Base-by-base conservation (phyloP, 1,284 basidiomycete genomes). In the Irpex lacteus region DNA sequence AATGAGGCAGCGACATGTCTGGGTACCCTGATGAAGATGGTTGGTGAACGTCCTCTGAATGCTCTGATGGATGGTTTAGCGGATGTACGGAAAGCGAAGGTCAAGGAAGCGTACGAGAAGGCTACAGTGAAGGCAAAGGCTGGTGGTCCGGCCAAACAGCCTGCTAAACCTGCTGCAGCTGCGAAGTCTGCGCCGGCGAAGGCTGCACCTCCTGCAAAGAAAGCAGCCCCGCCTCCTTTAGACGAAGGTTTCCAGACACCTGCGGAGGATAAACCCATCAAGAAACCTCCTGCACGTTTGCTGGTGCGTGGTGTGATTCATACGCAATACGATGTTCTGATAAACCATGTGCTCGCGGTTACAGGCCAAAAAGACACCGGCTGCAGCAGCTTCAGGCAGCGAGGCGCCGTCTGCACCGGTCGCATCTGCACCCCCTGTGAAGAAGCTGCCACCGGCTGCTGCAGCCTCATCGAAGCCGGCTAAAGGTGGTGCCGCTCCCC, bases 1-100 rank as follows among this genome's bases (percentile, higher is more conserved):
- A 92, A 92, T 65, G 93, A 96, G 63, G 94, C 96, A 15, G 96
- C 96, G 0, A 84, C 86, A 44, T 94, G 91, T 70, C 81, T 99
- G 37, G 98, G 97, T 7, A 92, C 90, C 0, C 79, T 99, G 69
- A 97, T 98, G 94, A 98, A 95, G 82, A 96, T 99, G 82, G 87
- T 99, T 11, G 98, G 98, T 26, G 97, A 99, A 75, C 83, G 98
- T 34, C 90, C 93, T 9, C 85, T 99, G 67, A 95, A 92, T 74
- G 92, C 93, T 0, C 83, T 94, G 40, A 86, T 98, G 80, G 97
- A 98, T 67, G 81, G 85, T 32, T 81, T 99, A 61, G 90, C 95
- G 38, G 96, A 98, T 71, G 83, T 98, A 47, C 85, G 96, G 68
- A 97, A 96, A 77, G 85, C 81, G 4, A 99, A 99, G 77, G 93